Conservation (phyloP, 345 rosid genomes). For the Hypericum perforatum region DNA sequence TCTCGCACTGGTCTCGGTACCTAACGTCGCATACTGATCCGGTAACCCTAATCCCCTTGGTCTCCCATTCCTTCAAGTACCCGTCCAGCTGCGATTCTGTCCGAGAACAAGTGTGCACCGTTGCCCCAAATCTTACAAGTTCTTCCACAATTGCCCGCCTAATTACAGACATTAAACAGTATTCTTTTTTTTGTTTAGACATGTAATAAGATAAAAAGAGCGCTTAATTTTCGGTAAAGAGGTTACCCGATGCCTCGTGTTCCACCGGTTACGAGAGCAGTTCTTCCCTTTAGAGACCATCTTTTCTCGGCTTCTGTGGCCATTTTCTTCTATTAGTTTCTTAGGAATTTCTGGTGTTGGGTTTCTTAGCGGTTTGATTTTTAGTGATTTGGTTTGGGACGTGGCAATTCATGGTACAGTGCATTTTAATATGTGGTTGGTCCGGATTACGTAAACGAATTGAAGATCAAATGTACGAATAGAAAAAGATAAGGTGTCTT, state of each 20-base stretch:
- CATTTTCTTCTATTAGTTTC: too few species aligned
- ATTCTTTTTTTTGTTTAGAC: too few species aligned
- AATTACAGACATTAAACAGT: neutral
- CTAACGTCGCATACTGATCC: neutral
- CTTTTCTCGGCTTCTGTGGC: neutral
- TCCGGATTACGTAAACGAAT: too few species aligned
- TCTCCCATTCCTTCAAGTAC: neutral
- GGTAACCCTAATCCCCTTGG: neutral
- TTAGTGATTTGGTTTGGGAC: too few species aligned
- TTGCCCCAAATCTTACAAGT: neutral
- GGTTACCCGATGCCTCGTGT: neutral
- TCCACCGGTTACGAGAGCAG: conserved; percentile 2
- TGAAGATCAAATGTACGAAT: too few species aligned
- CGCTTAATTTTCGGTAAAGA: neutral
- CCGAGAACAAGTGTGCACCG: conserved; percentile 1
- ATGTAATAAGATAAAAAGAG: too few species aligned
- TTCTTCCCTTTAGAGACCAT: neutral
- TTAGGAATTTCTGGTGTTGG: too few species aligned
- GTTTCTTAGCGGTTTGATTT: too few species aligned
- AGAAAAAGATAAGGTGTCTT: too few species aligned
- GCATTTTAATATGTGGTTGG: too few species aligned
- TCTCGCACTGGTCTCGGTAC: neutral
- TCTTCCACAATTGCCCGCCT: conserved; percentile 4
- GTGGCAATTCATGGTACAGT: too few species aligned
- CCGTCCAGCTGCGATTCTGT: neutral